Base-by-base conservation (phyloP, 1,284 basidiomycete species). In the Polyporus tsugae region DNA sequence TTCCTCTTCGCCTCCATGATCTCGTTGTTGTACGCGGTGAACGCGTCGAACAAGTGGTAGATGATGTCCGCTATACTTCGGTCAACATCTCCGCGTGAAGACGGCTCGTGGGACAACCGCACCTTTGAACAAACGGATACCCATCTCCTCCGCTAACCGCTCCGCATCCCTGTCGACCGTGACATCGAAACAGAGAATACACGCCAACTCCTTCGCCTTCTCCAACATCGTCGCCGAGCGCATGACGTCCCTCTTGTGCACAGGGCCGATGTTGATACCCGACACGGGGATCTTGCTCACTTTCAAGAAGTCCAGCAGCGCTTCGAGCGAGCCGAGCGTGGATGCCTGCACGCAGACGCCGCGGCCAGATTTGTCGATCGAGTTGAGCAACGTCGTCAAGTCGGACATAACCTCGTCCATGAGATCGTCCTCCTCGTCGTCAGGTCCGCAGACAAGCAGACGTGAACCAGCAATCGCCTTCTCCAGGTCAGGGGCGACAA, bases 391-490 rank as follows among this genome's bases (percentile, higher is more conserved):
- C 22, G 92, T 91, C 22, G 96, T 97, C 57, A 99, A 86, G 79
- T 99, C 98, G 46, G 94, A 93, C 97, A 99, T 99, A 76, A 98
- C 91, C 81, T 98, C 95, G 69, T 98, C 96, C 80, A 91, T 93
- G 65, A 98, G 83, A 60, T 96, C 95, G 68, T 98, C 97, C 78
- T 98, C 97, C 74, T 99, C 96, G 75, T 99, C 97, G 76, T 98
- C 96, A 64, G 95, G 94, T 17, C 95, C 93, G 66, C 93, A 89
- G 49, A 99, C 95, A 58, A 99, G 89, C 69, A 99, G 83, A 17
- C 96, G 91, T 58, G 97, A 99, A 78, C 98, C 98, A 68, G 97
- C 97, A 72, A 99, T 98, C n/a, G 98, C 97, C 82, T 99, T 99
- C 77, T 99, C 98, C 38, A 99, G 89, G 79, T 98, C 97, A 1